These are phyloP conservation scores for Aspergillus ruber DNA, from an alignment of 2,329 filamentous ascomycete genomes.

Conservation along the genomic window DNA sequence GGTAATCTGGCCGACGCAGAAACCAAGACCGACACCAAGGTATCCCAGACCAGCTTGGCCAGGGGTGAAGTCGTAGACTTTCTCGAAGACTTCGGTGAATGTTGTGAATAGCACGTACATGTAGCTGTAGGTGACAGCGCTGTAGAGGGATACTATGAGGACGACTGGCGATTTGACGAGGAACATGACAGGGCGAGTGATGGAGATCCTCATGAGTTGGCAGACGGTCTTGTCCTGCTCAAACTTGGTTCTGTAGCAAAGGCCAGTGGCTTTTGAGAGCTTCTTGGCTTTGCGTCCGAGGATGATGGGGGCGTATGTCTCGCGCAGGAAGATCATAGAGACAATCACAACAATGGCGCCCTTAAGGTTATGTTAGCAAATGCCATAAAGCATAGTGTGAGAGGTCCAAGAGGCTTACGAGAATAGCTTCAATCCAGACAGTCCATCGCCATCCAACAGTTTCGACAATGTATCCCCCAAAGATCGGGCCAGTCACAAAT, in stretches of 20 bases:
- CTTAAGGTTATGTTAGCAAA: neutral
- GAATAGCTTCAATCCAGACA: slow-evolving; percentile 44
- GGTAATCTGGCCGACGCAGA: neutral
- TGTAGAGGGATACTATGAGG: slow-evolving; percentile 55
- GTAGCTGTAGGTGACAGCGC: slow-evolving; percentile 47
- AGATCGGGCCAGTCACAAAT: slow-evolving; percentile 44
- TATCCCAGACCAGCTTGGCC: slow-evolving; percentile 55
- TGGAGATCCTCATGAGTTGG: slow-evolving; percentile 54
- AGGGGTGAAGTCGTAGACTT: slow-evolving; percentile 52
- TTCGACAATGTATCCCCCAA: slow-evolving; percentile 31
- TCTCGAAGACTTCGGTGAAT: slow-evolving; percentile 56
- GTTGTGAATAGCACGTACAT: slow-evolving; percentile 54
- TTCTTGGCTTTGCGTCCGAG: slow-evolving; percentile 54
- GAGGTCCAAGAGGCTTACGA: slow-evolving; percentile 27
- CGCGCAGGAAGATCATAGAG: slow-evolving; percentile 42
- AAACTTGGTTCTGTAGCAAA: slow-evolving; percentile 47
- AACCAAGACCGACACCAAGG: slow-evolving; percentile 50
- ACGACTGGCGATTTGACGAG: slow-evolving; percentile 56
- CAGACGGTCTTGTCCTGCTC: slow-evolving; percentile 52
- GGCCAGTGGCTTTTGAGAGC: slow-evolving; percentile 54
- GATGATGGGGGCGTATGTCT: slow-evolving; percentile 55
- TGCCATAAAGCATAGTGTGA: too few relatives aligned
- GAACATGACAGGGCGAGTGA: slow-evolving; percentile 40
- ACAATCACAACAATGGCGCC: slow-evolving; percentile 6
- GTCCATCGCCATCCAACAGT: slow-evolving; percentile 47